These are phyloP conservation scores for Fusarium acutatum DNA, from an alignment of 2,329 filamentous ascomycete species.

Conservation along the genomic window DNA sequence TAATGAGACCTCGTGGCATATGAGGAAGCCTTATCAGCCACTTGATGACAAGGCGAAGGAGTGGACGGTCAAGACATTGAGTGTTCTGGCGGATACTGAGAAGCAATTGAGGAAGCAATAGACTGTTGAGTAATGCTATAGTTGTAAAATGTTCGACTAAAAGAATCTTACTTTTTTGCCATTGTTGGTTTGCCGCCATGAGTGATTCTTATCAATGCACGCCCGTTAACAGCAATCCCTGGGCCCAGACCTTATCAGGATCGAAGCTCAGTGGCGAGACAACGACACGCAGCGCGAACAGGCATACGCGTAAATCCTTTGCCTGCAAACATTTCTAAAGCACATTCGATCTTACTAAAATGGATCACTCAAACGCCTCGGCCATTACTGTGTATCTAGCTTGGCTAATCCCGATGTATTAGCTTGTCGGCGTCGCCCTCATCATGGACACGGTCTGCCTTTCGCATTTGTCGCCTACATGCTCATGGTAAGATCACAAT, in stretches of 20 bases:
- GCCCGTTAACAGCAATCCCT: background rate
- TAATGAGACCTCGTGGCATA: conserved; percentile 48
- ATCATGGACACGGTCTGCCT: rapidly evolving
- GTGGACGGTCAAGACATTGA: conserved; percentile 54
- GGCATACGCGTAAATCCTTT: rapidly evolving
- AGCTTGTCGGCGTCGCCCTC: rapidly evolving
- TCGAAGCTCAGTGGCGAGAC: background rate
- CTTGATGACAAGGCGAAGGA: conserved; percentile 49
- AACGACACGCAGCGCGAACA: rapidly evolving
- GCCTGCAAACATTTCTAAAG: background rate
- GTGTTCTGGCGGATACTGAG: conserved; percentile 48
- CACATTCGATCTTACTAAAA: too few relatives aligned
- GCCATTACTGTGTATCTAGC: too few relatives aligned
- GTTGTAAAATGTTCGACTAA: rapidly evolving
- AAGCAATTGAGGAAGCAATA: conserved; percentile 10
- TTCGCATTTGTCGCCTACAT: background rate
- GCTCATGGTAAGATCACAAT: rapidly evolving
- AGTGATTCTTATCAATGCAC: background rate
- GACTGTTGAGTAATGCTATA: rapidly evolving
- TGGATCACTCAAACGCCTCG: too few relatives aligned
- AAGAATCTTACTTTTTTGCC: rapidly evolving
- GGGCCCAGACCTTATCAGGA: background rate
- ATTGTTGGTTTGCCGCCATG: rapidly evolving
- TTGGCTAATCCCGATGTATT: too few relatives aligned
- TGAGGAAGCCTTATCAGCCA: conserved; percentile 54